These are phyloP conservation scores for Tuber magnatum DNA, from an alignment of 495 filamentous ascomycete species.

Conservation along the genomic window DNA sequence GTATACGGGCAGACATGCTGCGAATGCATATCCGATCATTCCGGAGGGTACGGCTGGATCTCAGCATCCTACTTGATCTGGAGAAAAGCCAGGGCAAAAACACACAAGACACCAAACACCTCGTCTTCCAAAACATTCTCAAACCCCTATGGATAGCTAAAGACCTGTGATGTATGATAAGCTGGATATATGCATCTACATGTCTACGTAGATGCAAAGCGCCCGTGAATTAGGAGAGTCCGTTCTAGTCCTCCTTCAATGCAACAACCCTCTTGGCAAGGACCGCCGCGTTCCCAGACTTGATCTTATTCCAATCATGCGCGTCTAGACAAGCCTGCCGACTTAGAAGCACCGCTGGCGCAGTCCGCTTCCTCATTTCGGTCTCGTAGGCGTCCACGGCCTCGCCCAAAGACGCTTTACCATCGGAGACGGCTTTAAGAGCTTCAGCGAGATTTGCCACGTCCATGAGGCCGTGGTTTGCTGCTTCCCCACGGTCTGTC, in stretches of 20 bases:
- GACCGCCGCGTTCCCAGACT: slow-evolving; percentile 15
- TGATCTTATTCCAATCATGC: slow-evolving; percentile 48
- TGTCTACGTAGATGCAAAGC: background rate
- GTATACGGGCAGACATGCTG: too few species aligned
- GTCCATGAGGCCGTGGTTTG: slow-evolving; percentile 55
- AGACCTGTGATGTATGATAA: background rate
- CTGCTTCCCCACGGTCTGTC: slow-evolving; percentile 51
- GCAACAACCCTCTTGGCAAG: slow-evolving; percentile 17
- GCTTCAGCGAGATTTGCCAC: slow-evolving; percentile 44
- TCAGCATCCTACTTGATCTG: too few species aligned
- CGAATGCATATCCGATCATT: too few species aligned
- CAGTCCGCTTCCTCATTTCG: slow-evolving; percentile 48
- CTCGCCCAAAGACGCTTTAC: slow-evolving; percentile 23
- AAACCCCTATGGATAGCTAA: background rate
- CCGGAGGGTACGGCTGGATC: too few species aligned
- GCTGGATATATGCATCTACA: background rate
- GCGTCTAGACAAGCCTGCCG: slow-evolving; percentile 59
- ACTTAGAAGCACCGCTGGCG: slow-evolving; percentile 50
- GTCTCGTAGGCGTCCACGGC: slow-evolving; percentile 49
- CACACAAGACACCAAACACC: background rate
- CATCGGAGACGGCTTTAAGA: slow-evolving; percentile 25
- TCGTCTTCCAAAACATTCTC: background rate
- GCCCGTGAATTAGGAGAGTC: background rate
- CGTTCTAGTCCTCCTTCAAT: slow-evolving; percentile 5
- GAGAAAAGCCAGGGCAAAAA: background rate